These are phyloP conservation scores for Xylona heveae DNA, from an alignment of 495 filamentous ascomycete genomes.

Conservation along the genomic window DNA sequence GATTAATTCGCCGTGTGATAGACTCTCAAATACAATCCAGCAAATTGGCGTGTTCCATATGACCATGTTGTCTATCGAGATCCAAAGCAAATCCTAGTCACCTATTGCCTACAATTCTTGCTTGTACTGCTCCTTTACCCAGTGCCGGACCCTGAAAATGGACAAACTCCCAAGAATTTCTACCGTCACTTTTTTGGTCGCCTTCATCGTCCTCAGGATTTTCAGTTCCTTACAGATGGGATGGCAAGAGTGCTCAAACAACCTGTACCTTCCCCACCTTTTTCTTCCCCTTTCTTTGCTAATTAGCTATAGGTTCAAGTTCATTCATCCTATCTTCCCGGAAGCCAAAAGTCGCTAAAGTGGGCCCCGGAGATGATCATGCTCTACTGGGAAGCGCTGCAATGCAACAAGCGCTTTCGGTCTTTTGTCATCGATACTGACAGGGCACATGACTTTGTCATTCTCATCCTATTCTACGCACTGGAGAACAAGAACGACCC, in stretches of 20 bases:
- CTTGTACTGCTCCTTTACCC: constrained; percentile 76
- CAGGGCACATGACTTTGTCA: constrained; percentile 76
- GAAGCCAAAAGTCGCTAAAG: constrained; percentile 57
- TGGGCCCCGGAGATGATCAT: constrained; percentile 95
- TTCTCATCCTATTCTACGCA: constrained; percentile 81
- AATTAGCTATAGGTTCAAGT: constrained; percentile 41
- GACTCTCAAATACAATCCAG: constrained; percentile 93
- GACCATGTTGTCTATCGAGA: constrained; percentile 89
- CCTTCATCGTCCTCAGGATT: constrained; percentile 84
- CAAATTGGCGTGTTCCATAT: constrained; percentile 85
- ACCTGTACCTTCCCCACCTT: constrained; percentile 27
- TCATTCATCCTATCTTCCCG: constrained; percentile 71
- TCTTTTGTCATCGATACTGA: constrained; percentile 96
- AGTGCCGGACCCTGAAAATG: constrained; percentile 44
- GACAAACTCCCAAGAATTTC: constrained; percentile 53
- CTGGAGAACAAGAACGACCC: constrained; percentile 69
- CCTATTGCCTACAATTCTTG: constrained; percentile 81
- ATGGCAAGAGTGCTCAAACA: constrained; percentile 89
- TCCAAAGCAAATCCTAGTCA: constrained; percentile 76
- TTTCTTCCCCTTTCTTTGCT: constrained; percentile 2
- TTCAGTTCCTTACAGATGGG: constrained; percentile 92
- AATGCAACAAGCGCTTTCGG: constrained; percentile 95
- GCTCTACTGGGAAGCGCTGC: constrained; percentile 91
- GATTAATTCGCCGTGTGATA: constrained; percentile 12
- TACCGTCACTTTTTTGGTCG: constrained; percentile 84